Evolutionary conservation across 2,329 filamentous ascomycete genomes (phyloP).

Genomic region (Cladosporium velox): DNA sequence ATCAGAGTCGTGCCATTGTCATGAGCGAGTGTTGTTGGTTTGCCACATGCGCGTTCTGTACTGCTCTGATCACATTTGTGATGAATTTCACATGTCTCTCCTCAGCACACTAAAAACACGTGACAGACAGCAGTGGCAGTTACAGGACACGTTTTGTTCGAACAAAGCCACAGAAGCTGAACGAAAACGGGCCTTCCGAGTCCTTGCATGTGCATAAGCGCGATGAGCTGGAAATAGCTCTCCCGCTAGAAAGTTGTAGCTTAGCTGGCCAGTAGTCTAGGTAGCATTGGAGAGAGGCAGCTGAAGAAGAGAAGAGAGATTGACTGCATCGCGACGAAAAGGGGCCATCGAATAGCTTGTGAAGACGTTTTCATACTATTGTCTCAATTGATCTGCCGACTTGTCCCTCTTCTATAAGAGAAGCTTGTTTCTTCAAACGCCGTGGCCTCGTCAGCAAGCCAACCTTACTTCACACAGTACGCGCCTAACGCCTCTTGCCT

Average conservation of each 20-base stretch:
- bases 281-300: neutral
- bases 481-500: neutral
- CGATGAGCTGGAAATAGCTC: slow-evolving; percentile 8
- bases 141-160: neutral
- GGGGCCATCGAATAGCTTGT: neutral
- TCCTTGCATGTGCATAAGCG: slow-evolving; percentile 16
- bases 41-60: too few relatives aligned
- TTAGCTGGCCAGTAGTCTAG: slow-evolving; percentile 9
- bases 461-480: neutral
- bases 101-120: neutral
- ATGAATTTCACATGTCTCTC: too few relatives aligned
- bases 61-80: too few relatives aligned
- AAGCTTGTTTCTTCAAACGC: neutral
- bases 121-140: neutral
- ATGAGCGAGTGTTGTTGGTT: too few relatives aligned
- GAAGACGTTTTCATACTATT: neutral
- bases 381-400: neutral
- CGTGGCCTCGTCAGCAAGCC: neutral
- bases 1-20: too few relatives aligned
- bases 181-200: slow-evolving; percentile 13
- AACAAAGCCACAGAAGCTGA: neutral
- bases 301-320: neutral
- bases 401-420: neutral
- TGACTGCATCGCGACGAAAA: neutral
- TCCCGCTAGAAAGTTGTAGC: slow-evolving; percentile 11